Evolutionary conservation across 1,284 basidiomycete genomes (phyloP), one percentile per base, ranked within the genome.

Genomic region (Ganoderma lucidum): DNA sequence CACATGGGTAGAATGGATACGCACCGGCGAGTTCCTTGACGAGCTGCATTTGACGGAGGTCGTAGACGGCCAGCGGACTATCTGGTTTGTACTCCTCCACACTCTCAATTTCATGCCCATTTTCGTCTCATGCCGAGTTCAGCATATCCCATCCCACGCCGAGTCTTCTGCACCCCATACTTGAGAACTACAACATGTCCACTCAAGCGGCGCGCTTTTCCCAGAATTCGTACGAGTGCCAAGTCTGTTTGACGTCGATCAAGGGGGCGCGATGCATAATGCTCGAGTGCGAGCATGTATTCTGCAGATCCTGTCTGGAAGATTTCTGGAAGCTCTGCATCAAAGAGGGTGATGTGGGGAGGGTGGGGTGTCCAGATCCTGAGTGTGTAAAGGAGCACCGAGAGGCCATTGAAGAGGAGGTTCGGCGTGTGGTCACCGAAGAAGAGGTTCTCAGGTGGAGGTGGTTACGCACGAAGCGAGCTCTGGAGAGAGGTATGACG

Each of bases 301-400:
- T 94, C 77, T 95, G 93, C 78, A 85, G 87, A 32, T 77, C 84
- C 10, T 95, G 93, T 77, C 79, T 95, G 48, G 83, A 84, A 65
- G 89, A 92, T 72, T 94, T 91, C 77, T 95, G 93, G 92, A 84
- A 85, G 65, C 78, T 94, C 58, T 90, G 89, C 75, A 91, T 95
- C 66, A 81, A 81, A 63, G 93, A 95, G 78, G 93, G 93, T 15
- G 88, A 91, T 69, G 84, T 94, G 5, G 84, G 82, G 28, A 83
- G 84, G 35, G 93, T 95, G 0, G 86, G 88, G 0, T 96, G 93
- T 77, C 91, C 94, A 0, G 89, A 93, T 73, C 86, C 88, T 8
- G 80, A 87, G 73, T 85, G 97, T 83, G 88, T 97, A 81, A 89
- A 95, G 83, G 74, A 86, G 65, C 75, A 87, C 76, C 74, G 89